Evolutionary conservation across 139 green algal species (phyloP).

Genomic region (Coelastrella sp.): DNA sequence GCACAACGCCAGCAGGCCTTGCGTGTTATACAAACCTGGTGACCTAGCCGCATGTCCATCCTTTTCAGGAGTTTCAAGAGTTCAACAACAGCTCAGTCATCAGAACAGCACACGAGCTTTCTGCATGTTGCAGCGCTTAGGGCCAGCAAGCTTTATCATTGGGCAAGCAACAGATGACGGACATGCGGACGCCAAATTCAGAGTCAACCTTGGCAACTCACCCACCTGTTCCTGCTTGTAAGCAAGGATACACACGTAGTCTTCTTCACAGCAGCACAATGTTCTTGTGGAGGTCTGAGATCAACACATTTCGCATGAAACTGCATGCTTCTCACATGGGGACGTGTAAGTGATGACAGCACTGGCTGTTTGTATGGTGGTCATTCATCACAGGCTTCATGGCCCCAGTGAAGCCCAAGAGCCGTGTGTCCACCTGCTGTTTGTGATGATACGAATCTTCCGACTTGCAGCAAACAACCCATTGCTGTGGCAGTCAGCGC

Average conservation of each 20-base stretch:
- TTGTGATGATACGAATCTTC: neutral
- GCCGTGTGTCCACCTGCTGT: constrained; percentile 36
- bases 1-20: neutral
- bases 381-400: neutral
- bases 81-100: neutral
- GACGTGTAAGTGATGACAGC: too few relatives aligned
- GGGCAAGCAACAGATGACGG: neutral
- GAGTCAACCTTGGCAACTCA: neutral
- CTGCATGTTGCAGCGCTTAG: constrained; percentile 18
- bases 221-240: constrained; percentile 28
- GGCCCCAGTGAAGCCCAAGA: neutral
- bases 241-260: neutral
- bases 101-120: neutral
- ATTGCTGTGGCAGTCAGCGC: constrained; percentile 25
- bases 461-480: neutral
- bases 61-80: constrained; percentile 8
- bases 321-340: neutral
- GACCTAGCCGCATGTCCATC: too few relatives aligned
- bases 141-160: constrained; percentile 12
- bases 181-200: neutral
- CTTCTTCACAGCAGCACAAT: neutral
- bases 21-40: too few relatives aligned
- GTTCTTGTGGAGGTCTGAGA: neutral
- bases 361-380: neutral
- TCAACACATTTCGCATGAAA: too few relatives aligned